Conservation (phyloP, 768 basidiomycete species). For the Serendipita sp. region DNA sequence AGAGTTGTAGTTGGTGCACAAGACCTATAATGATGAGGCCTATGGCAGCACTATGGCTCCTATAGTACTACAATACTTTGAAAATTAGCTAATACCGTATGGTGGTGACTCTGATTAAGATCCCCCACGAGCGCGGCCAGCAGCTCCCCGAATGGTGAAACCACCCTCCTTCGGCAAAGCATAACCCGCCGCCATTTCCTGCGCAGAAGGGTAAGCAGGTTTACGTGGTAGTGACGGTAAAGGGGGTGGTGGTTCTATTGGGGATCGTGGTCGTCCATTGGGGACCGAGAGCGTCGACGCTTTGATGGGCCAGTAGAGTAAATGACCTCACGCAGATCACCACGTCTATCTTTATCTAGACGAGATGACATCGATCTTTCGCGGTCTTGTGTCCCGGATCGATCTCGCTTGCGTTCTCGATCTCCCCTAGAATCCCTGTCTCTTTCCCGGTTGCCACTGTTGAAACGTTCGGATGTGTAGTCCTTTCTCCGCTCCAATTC, state of each 20-base stretch:
- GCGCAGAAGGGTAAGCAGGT: background rate
- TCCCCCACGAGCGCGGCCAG: background rate
- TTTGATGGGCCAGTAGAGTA: no score
- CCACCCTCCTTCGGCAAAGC: background rate
- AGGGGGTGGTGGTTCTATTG: background rate
- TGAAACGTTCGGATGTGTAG: no score
- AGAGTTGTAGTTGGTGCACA: no score
- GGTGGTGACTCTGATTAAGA: background rate
- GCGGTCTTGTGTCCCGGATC: no score
- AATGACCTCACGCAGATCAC: background rate
- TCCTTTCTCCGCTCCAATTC: no score
- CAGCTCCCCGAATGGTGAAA: slow-evolving; percentile 2
- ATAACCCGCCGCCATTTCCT: slow-evolving; percentile 2
- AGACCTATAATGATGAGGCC: no score
- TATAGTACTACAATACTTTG: no score
- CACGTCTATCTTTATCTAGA: background rate
- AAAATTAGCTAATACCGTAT: no score
- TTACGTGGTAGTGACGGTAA: background rate
- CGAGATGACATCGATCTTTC: background rate
- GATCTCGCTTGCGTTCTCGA: background rate
- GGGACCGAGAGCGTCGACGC: no score
- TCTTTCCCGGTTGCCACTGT: background rate
- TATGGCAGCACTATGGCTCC: no score
- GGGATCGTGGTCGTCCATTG: background rate
- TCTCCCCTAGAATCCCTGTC: background rate